These are phyloP conservation scores for Onygenales sp. DNA, from an alignment of 2,329 filamentous ascomycete genomes.

Conservation along the genomic window DNA sequence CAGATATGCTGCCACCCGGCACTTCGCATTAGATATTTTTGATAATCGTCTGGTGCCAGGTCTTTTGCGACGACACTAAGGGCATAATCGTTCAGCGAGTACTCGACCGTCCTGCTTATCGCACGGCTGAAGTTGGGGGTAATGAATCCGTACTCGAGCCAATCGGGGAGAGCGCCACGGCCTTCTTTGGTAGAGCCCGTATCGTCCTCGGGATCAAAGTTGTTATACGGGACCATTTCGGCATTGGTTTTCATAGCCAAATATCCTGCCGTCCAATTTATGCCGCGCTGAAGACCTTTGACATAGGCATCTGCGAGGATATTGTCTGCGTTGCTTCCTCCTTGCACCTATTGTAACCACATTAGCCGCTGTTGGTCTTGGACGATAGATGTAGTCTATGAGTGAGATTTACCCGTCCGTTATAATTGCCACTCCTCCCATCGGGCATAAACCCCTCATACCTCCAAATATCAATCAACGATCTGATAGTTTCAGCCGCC, in stretches of 20 bases:
- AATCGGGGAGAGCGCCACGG: conserved; percentile 59
- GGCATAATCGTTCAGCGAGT: conserved; percentile 57
- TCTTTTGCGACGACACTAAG: conserved; percentile 43
- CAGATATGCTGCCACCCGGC: conserved; percentile 12
- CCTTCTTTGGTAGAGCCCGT: conserved; percentile 59
- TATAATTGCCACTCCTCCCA: conserved; percentile 58
- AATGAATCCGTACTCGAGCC: conserved; percentile 56
- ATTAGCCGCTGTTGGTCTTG: conserved; percentile 12
- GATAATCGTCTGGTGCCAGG: conserved; percentile 38
- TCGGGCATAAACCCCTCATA: conserved; percentile 57
- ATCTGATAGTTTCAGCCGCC: conserved; percentile 58
- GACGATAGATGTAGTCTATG: no score
- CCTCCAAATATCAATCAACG: conserved; percentile 59
- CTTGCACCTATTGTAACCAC: conserved; percentile 36
- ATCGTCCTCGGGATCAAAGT: conserved; percentile 43
- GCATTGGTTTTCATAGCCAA: conserved; percentile 58
- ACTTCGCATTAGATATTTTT: conserved; percentile 21
- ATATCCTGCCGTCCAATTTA: conserved; percentile 58
- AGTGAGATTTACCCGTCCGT: conserved; percentile 38
- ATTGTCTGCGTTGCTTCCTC: conserved; percentile 62
- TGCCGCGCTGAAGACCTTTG: conserved; percentile 53
- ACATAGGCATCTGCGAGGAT: conserved; percentile 64
- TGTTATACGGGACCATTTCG: conserved; percentile 53
- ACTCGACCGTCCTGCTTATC: conserved; percentile 58
- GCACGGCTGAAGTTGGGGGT: conserved; percentile 49